Percentiles rank a stretch among this genome's conserved stretches.
Conservation (phyloP, 345 rosid genomes). For the Aethionema arabicum region DNA sequence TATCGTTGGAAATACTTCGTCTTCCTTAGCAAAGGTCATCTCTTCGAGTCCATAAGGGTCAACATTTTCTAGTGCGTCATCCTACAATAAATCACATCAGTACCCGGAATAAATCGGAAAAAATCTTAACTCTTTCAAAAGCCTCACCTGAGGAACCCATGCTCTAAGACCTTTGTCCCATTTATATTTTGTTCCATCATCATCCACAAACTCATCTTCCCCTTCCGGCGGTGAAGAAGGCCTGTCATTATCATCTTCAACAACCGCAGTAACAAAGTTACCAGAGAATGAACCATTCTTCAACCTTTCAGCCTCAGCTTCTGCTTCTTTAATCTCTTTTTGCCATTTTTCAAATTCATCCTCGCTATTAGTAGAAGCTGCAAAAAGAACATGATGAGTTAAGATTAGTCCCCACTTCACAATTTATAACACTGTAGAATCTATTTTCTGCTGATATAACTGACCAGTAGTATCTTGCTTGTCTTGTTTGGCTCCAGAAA, state of each 20-base stretch:
- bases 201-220: conserved; percentile 92
- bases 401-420: conserved; percentile 24
- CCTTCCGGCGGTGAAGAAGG: conserved; percentile 76
- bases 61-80: conserved; percentile 36
- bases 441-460: conserved; percentile 12
- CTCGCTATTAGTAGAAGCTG: conserved; percentile 52
- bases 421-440: background rate
- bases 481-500: conserved; percentile 37
- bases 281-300: conserved; percentile 51
- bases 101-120: background rate
- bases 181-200: conserved; percentile 86
- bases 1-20: conserved; percentile 60
- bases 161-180: conserved; percentile 73
- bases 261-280: conserved; percentile 29
- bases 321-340: conserved; percentile 74
- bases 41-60: conserved; percentile 65
- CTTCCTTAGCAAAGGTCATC: conserved; percentile 80
- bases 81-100: conserved; percentile 42
- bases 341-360: conserved; percentile 94
- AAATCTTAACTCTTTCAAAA: background rate
- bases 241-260: conserved; percentile 41
- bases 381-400: conserved; percentile 33
- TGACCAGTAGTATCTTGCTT: conserved; percentile 27
- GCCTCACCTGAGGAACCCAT: conserved; percentile 93
- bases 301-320: conserved; percentile 52